Evolutionary conservation across 2,329 filamentous ascomycete genomes (phyloP), one percentile per base, ranked within the genome.

Genomic region (Orbilia quercus): DNA sequence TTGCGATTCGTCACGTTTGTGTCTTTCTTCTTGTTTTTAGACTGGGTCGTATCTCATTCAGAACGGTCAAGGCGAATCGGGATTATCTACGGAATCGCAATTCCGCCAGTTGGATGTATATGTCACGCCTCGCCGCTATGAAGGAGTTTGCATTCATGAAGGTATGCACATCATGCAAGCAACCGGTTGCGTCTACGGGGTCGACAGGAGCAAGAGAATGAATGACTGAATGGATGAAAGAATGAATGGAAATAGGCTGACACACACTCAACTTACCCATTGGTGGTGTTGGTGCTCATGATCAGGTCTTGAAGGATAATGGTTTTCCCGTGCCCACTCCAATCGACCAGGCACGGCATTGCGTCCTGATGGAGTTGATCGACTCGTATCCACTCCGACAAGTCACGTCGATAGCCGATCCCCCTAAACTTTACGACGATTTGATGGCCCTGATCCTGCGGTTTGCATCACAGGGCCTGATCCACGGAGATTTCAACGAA

Each of bases 401-500:
- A 81, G 92, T 99, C 73, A 87, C 91, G 9, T 86, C 86, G 23
- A 89, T 99, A 1, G 90, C 92, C 31, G 87, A 97, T 76, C 92
- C 94, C 0, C 91, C 92, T 1, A 83, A 83, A n/a, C 84, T 99
- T 4, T 99, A 99, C 80, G 89, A 89, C n/a, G 92, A 98, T 73
- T 84, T 99, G 34, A 96, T 99, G 79, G 85, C 88, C 44, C 86
- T 97, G 77, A 92, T 99, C 64, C 83, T 99, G 45, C 87, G 89
- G 25, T 84, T 99, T 42, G 94, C 95, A 4, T 88, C 88, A 74
- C 88, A 93, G 77, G 95, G 95, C 5, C 83, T 99, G 51, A 99
- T 99, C 74, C 95, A 99, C 80, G 95, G 95, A 75, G 95, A 99
- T 80, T 99, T 96, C 83, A 99, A 99, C 83, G 96, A 99, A 81